Conservation (phyloP, 2,329 filamentous ascomycete genomes). For the Colletotrichum eremochloae region DNA sequence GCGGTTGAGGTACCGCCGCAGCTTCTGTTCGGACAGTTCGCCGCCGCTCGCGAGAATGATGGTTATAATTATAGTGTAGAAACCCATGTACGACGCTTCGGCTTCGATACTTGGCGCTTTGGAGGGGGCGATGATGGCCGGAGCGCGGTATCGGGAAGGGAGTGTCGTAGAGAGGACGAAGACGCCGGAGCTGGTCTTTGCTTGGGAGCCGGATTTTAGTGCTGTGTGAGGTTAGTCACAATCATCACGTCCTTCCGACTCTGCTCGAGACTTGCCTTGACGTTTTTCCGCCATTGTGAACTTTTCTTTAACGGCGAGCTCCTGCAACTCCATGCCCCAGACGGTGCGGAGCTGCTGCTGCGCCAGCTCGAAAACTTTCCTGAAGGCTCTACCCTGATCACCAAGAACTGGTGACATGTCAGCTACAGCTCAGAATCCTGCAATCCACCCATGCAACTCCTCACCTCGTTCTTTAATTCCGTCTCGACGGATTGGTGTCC, state of each 20-base stretch:
- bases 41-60: conserved; percentile 83
- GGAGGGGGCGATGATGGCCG: conserved; percentile 77
- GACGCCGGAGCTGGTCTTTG: conserved; percentile 71
- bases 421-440: neutral
- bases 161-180: conserved; percentile 85
- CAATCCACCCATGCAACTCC: conserved; percentile 8
- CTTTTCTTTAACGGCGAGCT: conserved; percentile 86
- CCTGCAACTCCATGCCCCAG: conserved; percentile 94
- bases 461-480: conserved; percentile 75
- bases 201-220: conserved; percentile 62
- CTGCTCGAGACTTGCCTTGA: conserved; percentile 68
- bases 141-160: conserved; percentile 74
- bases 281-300: conserved; percentile 82
- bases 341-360: conserved; percentile 77
- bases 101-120: conserved; percentile 73
- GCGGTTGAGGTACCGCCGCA: conserved; percentile 80
- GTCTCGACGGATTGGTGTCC: conserved; percentile 70
- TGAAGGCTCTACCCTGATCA: conserved; percentile 78
- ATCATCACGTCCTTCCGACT: neutral
- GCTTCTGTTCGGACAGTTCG: conserved; percentile 80
- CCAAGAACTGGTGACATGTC: conserved; percentile 73
- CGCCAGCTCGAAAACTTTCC: conserved; percentile 79
- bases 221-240: conserved; percentile 46
- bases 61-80: conserved; percentile 85
- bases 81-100: conserved; percentile 84